Evolutionary conservation across 257 asterid species (phyloP), one percentile per base, ranked within the genome.

Genomic region (Verbena officinalis): DNA sequence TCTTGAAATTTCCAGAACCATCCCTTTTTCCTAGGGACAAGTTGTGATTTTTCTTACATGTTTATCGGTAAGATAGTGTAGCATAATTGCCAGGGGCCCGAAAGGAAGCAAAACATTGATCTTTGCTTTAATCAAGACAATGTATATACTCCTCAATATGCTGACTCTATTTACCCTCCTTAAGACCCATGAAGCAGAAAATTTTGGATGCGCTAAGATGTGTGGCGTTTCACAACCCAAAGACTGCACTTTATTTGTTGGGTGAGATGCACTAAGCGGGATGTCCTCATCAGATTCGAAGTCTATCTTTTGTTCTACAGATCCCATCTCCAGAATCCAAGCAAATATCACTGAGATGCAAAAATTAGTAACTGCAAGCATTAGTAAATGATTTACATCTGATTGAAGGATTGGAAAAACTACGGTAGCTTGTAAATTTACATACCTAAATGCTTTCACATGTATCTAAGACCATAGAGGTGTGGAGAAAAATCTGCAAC

Each of bases 61-160:
- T 21, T 83, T 84, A 23, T 84, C 76, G 5, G 95, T 80, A 42
- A 75, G 71, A 73, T 92, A 83, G 78, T 85, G 97, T 54, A 92
- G 77, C 65, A 79, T 22, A 61, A 92, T 82, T 10, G 98, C 97
- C 30, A 92, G 69, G 4, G 97, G 96, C 15, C 97, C 98, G 33
- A 92, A 89, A 11, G 98, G 98, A 24, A 92, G 89, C 82, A 92
- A 80, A 22, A 85, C 69, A 24, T 89, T 92, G 75, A 89, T 92
- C 83, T 81, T 92, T 38, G 96, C 95, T 70, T 71, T 85, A 63
- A 92, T 70, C 78, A 92, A 68, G 74, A 92, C 87, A 55, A 82
- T 40, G 78, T 87, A 79, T 48, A 87, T 81, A 75, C 96, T 92
- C 76, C 84, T 83, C 60, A 89, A 57, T 40, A 84, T 49, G 63